Base-by-base conservation (phyloP, 805 yeast genomes). In the Starmerella sirachaensis region DNA sequence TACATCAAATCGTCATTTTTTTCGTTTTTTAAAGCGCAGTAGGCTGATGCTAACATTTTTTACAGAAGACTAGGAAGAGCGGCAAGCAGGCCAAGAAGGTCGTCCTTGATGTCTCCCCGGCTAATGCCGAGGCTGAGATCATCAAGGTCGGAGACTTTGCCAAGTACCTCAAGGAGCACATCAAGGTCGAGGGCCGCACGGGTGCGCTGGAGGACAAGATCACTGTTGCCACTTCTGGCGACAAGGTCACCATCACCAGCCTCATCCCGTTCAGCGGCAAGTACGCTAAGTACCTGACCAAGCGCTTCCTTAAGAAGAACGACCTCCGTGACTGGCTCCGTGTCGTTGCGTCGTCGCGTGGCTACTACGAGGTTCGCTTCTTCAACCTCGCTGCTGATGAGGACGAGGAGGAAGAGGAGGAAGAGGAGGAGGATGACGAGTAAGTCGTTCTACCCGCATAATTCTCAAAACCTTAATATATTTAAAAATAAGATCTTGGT, bases 311-410 rank as follows among this genome's bases (percentile, higher is more conserved):
- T 72, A 93, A 88, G 94, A 91, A 91, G 83, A 84, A 86, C 88
- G 93, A 83, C 73, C 82, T 88, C 75, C 85, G 96, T 77, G 97
- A 91, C 76, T 88, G 97, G 97, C 86, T 88, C 71, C 91, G 97
- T 78, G 86, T 88, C 63, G 94, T 88, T 56, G 82, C 97, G 54
- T 78, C 80, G 63, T 80, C 85, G 74, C 81, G 82, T 70, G 83
- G 86, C 79, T 78, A 76, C 68, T 91, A 91, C 83, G 81, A 81
- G 69, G 77, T 88, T 74, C 86, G 91, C 70, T 88, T 88, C 95
- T 91, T 83, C 95, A 84, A 93, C 69, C 91, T 88, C 67, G 85
- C 88, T 60, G 88, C 82, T 59, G 94, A 86, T 61, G 96, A 86
- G 62, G 83, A 76, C 58, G 95, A 81, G 65, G 93, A 80, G 57